Percentiles rank a stretch among this genome's conserved stretches.
Evolutionary conservation across 1,139 yeast genomes (phyloP).

Genomic region (Protomyces inouyei): DNA sequence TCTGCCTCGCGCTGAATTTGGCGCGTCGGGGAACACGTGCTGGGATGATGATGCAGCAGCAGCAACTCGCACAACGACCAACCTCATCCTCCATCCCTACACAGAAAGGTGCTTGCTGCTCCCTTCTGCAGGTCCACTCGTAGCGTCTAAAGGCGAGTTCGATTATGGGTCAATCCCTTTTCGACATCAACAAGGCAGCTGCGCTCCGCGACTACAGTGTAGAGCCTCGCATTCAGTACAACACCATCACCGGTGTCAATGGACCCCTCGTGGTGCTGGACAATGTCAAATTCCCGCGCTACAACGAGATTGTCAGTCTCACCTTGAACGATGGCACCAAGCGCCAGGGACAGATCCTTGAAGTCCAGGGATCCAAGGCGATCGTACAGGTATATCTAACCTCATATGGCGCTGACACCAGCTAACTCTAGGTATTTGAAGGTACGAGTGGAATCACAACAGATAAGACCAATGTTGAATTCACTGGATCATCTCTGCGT

Average conservation of each 20-base stretch:
- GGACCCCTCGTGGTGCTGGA: constrained; percentile 97
- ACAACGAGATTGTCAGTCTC: constrained; percentile 90
- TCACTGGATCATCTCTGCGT: constrained; percentile 88
- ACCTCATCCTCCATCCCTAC: background rate
- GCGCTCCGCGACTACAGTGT: constrained; percentile 35
- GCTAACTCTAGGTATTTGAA: constrained; percentile 58
- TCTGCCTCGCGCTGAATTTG: too few species aligned
- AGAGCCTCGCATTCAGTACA: constrained; percentile 47
- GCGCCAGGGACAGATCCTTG: constrained; percentile 97
- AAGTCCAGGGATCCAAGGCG: constrained; percentile 94
- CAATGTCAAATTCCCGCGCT: constrained; percentile 64
- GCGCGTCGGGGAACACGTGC: background rate
- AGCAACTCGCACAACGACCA: background rate
- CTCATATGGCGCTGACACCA: background rate
- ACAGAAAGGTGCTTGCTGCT: background rate
- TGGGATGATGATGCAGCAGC: background rate
- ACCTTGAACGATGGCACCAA: constrained; percentile 91
- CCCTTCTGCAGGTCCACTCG: background rate
- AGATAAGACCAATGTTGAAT: constrained; percentile 92
- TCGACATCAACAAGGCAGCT: constrained; percentile 35
- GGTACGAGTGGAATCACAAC: constrained; percentile 54
- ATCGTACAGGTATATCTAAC: constrained; percentile 60
- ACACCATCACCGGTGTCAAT: constrained; percentile 92
- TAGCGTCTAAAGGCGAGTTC: background rate
- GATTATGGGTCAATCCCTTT: constrained; percentile 25